These are phyloP conservation scores for Podospora appendiculata DNA, from an alignment of 495 filamentous ascomycete genomes.

Conservation along the genomic window DNA sequence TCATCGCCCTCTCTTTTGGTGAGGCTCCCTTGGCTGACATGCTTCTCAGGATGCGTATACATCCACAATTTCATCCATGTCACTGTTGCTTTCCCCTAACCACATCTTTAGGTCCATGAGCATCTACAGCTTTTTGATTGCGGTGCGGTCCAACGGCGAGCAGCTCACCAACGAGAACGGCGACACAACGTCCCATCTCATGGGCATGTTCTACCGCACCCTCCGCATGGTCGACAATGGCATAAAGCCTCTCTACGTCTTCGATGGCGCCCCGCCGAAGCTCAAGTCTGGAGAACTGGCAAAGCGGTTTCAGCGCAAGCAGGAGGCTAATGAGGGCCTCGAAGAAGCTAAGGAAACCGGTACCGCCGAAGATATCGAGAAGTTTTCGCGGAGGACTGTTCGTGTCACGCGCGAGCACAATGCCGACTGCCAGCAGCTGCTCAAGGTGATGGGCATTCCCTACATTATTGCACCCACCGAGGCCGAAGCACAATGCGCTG, in stretches of 20 bases:
- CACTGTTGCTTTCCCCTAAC: not conserved
- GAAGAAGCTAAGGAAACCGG: conserved; percentile 97
- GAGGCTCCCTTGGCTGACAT: conserved; percentile 6
- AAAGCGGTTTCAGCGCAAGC: conserved; percentile 85
- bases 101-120: conserved; percentile 72
- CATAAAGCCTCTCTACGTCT: conserved; percentile 97
- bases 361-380: conserved; percentile 93
- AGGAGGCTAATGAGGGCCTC: conserved; percentile 76
- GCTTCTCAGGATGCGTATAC: conserved; percentile 73
- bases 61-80: not conserved
- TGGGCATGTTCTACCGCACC: conserved; percentile 99
- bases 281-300: conserved; percentile 94
- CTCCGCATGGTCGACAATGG: conserved; percentile 97
- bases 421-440: conserved; percentile 79
- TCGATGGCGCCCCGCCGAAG: conserved; percentile 93
- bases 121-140: conserved; percentile 97
- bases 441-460: conserved; percentile 93
- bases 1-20: not conserved
- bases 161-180: conserved; percentile 89
- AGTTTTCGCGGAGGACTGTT: conserved; percentile 91
- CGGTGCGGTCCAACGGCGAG: conserved; percentile 91
- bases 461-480: conserved; percentile 94
- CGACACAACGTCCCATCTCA: conserved; percentile 93
- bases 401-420: conserved; percentile 96
- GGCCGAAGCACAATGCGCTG: conserved; percentile 93